Conservation (phyloP, 768 basidiomycete species). For the Scleroderma citrinum region DNA sequence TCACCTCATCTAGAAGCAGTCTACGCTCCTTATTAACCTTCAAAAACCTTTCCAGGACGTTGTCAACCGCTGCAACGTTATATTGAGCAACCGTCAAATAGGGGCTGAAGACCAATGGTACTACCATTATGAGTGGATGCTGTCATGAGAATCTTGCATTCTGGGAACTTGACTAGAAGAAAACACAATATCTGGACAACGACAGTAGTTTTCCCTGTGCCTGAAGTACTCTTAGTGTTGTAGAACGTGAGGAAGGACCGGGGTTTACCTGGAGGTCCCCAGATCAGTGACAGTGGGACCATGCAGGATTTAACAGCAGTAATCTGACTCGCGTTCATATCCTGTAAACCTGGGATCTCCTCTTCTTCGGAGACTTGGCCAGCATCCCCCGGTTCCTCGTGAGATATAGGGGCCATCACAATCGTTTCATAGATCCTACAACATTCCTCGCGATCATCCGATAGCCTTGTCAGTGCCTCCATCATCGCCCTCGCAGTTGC, state of each 20-base stretch:
- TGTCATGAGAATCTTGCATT: constrained; percentile 57
- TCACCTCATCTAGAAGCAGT: constrained; percentile 47
- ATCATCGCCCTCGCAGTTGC: constrained; percentile 63
- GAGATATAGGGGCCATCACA: constrained; percentile 22
- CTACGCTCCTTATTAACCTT: constrained; percentile 36
- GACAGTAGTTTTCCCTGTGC: constrained; percentile 69
- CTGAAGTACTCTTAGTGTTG: constrained; percentile 25
- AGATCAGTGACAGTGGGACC: constrained; percentile 49
- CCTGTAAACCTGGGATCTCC: constrained; percentile 9
- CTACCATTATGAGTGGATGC: constrained; percentile 67
- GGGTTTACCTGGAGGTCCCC: constrained; percentile 58
- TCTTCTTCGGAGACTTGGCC: constrained; percentile 8
- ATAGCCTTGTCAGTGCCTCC: constrained; percentile 49
- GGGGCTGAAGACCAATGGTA: neutral
- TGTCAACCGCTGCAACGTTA: constrained; percentile 54
- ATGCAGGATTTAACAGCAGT: constrained; percentile 42
- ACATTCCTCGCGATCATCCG: constrained; percentile 36
- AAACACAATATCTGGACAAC: constrained; percentile 54
- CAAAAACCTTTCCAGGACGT: constrained; percentile 60
- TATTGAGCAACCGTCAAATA: neutral
- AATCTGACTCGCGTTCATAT: constrained; percentile 52
- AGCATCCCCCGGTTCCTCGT: constrained; percentile 11
- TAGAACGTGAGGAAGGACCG: neutral
- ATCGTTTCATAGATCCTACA: constrained; percentile 49
- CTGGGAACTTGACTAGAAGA: constrained; percentile 28